phyloP scores from a whole-genome alignment of 2,329 filamentous ascomycete species.

The Colletotrichum sidae region DNA sequence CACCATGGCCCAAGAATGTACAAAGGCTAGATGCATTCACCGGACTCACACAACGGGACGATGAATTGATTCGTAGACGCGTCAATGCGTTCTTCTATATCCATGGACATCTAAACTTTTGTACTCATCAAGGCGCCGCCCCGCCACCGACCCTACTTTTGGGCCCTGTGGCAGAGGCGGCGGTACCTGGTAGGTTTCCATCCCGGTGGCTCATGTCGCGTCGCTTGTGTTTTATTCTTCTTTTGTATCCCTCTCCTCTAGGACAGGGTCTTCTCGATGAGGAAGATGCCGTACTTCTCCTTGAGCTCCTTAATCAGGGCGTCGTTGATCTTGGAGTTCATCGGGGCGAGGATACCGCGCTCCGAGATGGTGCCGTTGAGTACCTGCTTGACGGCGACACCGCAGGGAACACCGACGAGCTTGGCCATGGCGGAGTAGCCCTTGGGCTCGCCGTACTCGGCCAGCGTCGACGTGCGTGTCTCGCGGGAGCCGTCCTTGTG shows the following conservation, averaged over 20 bases:
- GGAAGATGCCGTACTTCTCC: constrained; percentile 80
- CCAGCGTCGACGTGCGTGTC: constrained; percentile 83
- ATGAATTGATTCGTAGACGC: constrained; percentile 3
- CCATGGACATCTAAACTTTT: constrained; percentile 17
- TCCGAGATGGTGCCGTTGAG: constrained; percentile 79
- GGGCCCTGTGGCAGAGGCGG: neutral
- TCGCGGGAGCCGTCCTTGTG: constrained; percentile 81
- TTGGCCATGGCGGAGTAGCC: constrained; percentile 89
- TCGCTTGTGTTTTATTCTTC: neutral
- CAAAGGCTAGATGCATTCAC: neutral
- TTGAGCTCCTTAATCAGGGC: constrained; percentile 83
- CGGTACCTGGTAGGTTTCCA: constrained; percentile 8
- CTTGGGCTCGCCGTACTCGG: constrained; percentile 83
- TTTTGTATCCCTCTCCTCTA: constrained; percentile 39
- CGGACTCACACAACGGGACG: constrained; percentile 6
- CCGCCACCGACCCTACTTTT: neutral
- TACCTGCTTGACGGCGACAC: constrained; percentile 76
- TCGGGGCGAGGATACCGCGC: constrained; percentile 82
- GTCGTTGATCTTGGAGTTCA: constrained; percentile 76
- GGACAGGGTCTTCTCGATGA: constrained; percentile 74
- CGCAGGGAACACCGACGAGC: constrained; percentile 78
- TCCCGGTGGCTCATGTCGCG: constrained; percentile 1
- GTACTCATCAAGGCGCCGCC: constrained; percentile 11
- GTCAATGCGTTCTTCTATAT: constrained; percentile 20
- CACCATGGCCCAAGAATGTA: constrained; percentile 1